phyloP scores from a whole-genome alignment of 352 stramenopile species.

The Globisporangium recalcitrans region DNA sequence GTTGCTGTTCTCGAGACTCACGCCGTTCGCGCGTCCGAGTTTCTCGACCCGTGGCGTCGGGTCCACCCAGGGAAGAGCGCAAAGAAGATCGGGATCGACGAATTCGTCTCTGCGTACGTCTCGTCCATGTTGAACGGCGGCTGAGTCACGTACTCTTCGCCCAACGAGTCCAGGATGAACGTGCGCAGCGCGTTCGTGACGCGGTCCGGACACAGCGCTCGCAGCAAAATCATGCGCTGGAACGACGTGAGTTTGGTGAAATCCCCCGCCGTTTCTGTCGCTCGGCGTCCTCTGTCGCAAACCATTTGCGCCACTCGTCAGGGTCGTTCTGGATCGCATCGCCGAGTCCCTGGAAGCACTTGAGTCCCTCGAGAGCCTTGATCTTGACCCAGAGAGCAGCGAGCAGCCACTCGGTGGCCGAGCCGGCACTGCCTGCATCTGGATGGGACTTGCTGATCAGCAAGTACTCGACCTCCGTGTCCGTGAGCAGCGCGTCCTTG shows the following conservation, averaged over 20 bases:
- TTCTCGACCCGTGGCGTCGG: slow-evolving; percentile 94
- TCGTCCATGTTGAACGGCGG: slow-evolving; percentile 89
- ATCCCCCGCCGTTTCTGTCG: slow-evolving; percentile 90
- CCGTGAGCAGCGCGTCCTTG: slow-evolving; percentile 78
- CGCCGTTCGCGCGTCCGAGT: slow-evolving; percentile 80
- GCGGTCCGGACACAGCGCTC: slow-evolving; percentile 91
- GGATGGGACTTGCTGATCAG: slow-evolving; percentile 82
- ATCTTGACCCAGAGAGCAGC: slow-evolving; percentile 88
- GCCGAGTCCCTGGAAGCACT: slow-evolving; percentile 90
- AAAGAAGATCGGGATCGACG: slow-evolving; percentile 93
- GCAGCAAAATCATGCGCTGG: slow-evolving; percentile 86
- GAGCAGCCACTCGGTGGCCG: slow-evolving; percentile 91
- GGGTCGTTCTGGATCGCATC: slow-evolving; percentile 96
- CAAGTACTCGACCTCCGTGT: slow-evolving; percentile 89
- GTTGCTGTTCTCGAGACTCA: slow-evolving; percentile 90
- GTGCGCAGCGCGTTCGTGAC: slow-evolving; percentile 90
- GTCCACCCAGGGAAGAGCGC: slow-evolving; percentile 94
- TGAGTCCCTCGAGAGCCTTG: slow-evolving; percentile 91
- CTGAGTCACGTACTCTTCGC: slow-evolving; percentile 91
- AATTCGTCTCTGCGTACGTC: slow-evolving; percentile 90
- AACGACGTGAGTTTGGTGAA: slow-evolving; percentile 81
- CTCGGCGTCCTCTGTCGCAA: slow-evolving; percentile 94
- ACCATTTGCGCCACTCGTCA: slow-evolving; percentile 96
- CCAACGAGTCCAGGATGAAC: slow-evolving; percentile 88
- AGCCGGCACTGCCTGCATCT: slow-evolving; percentile 91